Percentiles rank a stretch among this genome's conserved stretches.
Conservation (phyloP, 148 eudicot species). For the Talinum fruticosum region DNA sequence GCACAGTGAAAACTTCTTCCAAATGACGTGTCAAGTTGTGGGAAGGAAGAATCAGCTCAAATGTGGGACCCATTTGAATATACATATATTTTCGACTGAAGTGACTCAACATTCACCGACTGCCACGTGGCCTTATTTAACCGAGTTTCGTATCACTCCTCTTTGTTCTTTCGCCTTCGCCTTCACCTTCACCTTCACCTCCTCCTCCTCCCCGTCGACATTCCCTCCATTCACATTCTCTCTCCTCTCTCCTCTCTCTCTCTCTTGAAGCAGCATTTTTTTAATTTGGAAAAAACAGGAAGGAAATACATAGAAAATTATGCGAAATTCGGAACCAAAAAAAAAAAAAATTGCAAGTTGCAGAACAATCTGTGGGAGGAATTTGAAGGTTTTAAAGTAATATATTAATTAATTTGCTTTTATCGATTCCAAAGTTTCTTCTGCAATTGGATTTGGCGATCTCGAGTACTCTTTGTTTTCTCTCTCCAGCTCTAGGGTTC, state of each 20-base stretch:
- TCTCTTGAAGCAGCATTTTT: background rate
- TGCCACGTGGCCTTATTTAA: slow-evolving; percentile 15
- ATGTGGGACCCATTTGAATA: background rate
- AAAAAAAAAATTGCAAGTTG: background rate
- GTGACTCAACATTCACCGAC: slow-evolving; percentile 5
- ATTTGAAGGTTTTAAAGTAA: background rate
- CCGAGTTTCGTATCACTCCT: slow-evolving; percentile 14
- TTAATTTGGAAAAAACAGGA: too few relatives aligned
- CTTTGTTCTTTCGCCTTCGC: background rate
- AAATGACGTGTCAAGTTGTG: background rate
- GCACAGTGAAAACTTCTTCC: background rate
- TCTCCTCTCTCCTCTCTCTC: background rate
- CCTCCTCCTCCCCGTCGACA: background rate
- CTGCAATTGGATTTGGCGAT: slow-evolving; percentile 6
- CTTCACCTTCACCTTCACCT: background rate
- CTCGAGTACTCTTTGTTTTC: background rate
- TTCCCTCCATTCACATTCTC: background rate
- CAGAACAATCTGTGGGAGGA: background rate
- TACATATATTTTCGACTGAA: background rate
- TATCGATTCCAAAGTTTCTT: slow-evolving; percentile 8
- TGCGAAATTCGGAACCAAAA: background rate
- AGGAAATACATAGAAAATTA: background rate
- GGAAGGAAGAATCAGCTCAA: too few relatives aligned
- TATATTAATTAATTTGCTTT: slow-evolving; percentile 8
- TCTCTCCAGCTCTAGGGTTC: slow-evolving; percentile 13